These are phyloP conservation scores for Cystobasidium sp. DNA, from an alignment of 1,284 basidiomycete species.

Conservation along the genomic window DNA sequence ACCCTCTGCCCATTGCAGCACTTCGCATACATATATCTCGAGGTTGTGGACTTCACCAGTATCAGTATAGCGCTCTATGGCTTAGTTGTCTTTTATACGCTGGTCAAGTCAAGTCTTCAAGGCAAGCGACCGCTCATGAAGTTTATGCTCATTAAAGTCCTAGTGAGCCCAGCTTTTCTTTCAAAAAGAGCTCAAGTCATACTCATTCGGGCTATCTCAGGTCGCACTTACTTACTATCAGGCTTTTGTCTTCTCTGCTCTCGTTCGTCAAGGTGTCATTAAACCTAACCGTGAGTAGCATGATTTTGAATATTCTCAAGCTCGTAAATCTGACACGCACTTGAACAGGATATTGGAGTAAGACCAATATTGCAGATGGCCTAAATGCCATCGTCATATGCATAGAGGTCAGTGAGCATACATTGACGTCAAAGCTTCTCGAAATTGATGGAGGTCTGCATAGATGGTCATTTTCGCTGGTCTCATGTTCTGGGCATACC, in stretches of 20 bases:
- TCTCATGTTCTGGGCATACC: constrained; percentile 81
- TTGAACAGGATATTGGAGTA: constrained; percentile 69
- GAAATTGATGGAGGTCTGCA: neutral
- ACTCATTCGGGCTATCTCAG: neutral
- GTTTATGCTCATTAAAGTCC: constrained; percentile 73
- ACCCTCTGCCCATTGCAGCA: constrained; percentile 15
- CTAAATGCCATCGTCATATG: constrained; percentile 78
- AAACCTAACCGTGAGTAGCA: constrained; percentile 59
- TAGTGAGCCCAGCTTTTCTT: constrained; percentile 16
- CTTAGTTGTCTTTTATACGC: constrained; percentile 72
- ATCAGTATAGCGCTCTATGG: constrained; percentile 64
- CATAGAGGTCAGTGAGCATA: constrained; percentile 66
- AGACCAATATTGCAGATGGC: constrained; percentile 69
- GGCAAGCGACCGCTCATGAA: constrained; percentile 78
- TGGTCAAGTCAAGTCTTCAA: constrained; percentile 74
- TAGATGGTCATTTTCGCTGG: constrained; percentile 80
- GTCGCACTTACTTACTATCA: constrained; percentile 64
- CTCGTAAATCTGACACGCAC: neutral
- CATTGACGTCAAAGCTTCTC: neutral
- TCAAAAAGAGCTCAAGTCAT: constrained; percentile 33
- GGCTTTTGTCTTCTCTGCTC: constrained; percentile 56
- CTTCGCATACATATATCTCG: constrained; percentile 58
- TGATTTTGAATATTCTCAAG: neutral
- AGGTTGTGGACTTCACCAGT: constrained; percentile 76
- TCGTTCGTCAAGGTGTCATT: constrained; percentile 57